Conservation (phyloP, 2,329 filamentous ascomycete species). For the Neocucurbitaria cava region DNA sequence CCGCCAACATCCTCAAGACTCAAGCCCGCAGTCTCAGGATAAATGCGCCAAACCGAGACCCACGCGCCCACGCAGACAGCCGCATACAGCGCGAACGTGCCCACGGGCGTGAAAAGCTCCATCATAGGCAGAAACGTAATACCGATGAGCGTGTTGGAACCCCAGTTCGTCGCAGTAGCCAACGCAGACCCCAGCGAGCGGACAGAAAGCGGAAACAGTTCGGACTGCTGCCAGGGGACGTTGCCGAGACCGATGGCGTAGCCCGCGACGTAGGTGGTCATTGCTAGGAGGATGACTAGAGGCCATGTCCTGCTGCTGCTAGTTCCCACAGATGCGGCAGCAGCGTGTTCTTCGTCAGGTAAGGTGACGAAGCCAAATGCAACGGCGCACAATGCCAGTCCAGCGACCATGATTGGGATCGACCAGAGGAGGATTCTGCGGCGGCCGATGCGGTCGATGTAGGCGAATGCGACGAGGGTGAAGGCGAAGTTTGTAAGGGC, state of each 20-base stretch:
- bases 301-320: conserved; percentile 30
- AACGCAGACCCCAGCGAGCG: conserved; percentile 75
- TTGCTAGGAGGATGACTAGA: conserved; percentile 70
- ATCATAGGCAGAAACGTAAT: conserved; percentile 89
- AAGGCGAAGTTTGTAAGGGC: conserved; percentile 56
- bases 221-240: conserved; percentile 95
- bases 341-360: conserved; percentile 28
- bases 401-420: conserved; percentile 81
- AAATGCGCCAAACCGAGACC: conserved; percentile 72
- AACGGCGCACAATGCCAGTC: conserved; percentile 72
- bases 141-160: conserved; percentile 83
- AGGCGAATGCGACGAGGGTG: conserved; percentile 54
- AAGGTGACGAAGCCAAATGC: conserved; percentile 73
- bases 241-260: conserved; percentile 90
- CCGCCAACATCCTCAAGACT: conserved; percentile 80
- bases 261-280: conserved; percentile 82
- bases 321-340: conserved; percentile 16
- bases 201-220: conserved; percentile 81
- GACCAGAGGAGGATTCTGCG: conserved; percentile 76
- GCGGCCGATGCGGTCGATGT: conserved; percentile 54
- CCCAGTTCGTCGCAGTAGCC: conserved; percentile 86
- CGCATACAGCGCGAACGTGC: conserved; percentile 85
- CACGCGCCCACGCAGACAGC: conserved; percentile 73
- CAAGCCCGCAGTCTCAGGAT: conserved; percentile 85
- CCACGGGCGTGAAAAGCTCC: conserved; percentile 73